Evolutionary conservation across 1,139 yeast species (phyloP).

Genomic region (Pichia sp.): DNA sequence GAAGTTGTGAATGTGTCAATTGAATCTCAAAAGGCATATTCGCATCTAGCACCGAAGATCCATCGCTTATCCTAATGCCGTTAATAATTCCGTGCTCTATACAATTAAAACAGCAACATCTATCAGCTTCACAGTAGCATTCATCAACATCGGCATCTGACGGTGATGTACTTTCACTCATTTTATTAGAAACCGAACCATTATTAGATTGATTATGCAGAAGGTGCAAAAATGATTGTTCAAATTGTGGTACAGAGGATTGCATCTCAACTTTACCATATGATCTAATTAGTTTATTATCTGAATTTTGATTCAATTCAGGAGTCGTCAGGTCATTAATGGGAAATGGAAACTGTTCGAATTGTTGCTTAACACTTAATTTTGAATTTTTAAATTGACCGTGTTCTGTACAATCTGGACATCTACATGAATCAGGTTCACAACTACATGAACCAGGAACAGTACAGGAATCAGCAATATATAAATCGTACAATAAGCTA

Average conservation of each 20-base stretch:
- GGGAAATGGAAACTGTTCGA: constrained; percentile 16
- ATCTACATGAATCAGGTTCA: constrained; percentile 38
- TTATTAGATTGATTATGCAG: constrained; percentile 1
- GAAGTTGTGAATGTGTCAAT: constrained; percentile 7
- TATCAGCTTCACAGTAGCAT: constrained; percentile 41
- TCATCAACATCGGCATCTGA: constrained; percentile 15
- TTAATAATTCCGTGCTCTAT: constrained; percentile 49
- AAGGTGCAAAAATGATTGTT: constrained; percentile 14
- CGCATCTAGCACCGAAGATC: constrained; percentile 18
- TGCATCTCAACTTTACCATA: constrained; percentile 16
- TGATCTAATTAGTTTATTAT: constrained; percentile 1
- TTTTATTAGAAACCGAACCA: not conserved
- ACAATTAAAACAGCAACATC: constrained; percentile 49
- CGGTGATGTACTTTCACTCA: not conserved
- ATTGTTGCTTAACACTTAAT: constrained; percentile 14
- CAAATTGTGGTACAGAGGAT: constrained; percentile 16
- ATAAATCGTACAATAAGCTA: constrained; percentile 24
- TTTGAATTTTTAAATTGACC: constrained; percentile 21
- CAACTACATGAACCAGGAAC: constrained; percentile 48
- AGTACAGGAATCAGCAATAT: constrained; percentile 35
- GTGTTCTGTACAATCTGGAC: constrained; percentile 46
- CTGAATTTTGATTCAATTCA: not conserved
- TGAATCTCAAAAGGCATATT: constrained; percentile 14
- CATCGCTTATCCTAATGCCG: constrained; percentile 43
- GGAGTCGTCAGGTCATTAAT: not conserved